These are phyloP conservation scores for Ogataea thermomethanolica DNA, from an alignment of 805 yeast genomes.

Conservation along the genomic window DNA sequence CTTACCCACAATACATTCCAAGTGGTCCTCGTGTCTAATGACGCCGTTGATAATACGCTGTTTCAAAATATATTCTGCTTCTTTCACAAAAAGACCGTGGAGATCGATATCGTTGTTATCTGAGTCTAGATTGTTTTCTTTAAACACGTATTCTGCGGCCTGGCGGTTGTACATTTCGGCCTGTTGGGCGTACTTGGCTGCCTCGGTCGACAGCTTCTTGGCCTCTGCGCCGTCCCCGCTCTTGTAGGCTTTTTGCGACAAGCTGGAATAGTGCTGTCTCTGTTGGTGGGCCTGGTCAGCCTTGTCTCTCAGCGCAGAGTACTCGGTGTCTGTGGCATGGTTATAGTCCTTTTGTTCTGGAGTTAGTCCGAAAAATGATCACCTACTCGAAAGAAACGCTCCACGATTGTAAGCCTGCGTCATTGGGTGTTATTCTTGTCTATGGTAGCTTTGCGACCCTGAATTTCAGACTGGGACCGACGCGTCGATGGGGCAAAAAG, in stretches of 20 bases:
- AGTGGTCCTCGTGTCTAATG: slow-evolving; percentile 52
- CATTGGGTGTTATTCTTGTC: slow-evolving; percentile 9
- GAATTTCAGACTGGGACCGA: slow-evolving; percentile 7
- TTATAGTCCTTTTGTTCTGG: slow-evolving; percentile 50
- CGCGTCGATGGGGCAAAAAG: slow-evolving; percentile 4
- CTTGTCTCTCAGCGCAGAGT: slow-evolving; percentile 55
- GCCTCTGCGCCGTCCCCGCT: slow-evolving; percentile 73
- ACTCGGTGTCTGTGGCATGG: slow-evolving; percentile 67
- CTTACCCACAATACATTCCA: slow-evolving; percentile 89
- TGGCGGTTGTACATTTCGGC: slow-evolving; percentile 69
- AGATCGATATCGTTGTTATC: slow-evolving; percentile 82
- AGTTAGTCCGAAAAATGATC: not conserved
- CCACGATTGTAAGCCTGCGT: slow-evolving; percentile 26
- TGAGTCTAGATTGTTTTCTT: slow-evolving; percentile 86
- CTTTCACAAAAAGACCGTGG: slow-evolving; percentile 88
- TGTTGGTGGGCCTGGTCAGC: slow-evolving; percentile 68
- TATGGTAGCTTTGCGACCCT: not conserved
- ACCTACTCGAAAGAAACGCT: slow-evolving; percentile 24
- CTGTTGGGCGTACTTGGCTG: slow-evolving; percentile 53
- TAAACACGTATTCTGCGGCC: slow-evolving; percentile 89
- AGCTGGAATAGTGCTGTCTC: slow-evolving; percentile 50
- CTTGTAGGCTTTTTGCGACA: slow-evolving; percentile 76
- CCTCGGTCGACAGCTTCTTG: slow-evolving; percentile 63
- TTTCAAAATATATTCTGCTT: slow-evolving; percentile 75
- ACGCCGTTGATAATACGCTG: slow-evolving; percentile 68